Evolutionary conservation across 768 basidiomycete genomes (phyloP), one percentile per base, ranked within the genome.

Genomic region (Leucocoprinus birnbaumii): DNA sequence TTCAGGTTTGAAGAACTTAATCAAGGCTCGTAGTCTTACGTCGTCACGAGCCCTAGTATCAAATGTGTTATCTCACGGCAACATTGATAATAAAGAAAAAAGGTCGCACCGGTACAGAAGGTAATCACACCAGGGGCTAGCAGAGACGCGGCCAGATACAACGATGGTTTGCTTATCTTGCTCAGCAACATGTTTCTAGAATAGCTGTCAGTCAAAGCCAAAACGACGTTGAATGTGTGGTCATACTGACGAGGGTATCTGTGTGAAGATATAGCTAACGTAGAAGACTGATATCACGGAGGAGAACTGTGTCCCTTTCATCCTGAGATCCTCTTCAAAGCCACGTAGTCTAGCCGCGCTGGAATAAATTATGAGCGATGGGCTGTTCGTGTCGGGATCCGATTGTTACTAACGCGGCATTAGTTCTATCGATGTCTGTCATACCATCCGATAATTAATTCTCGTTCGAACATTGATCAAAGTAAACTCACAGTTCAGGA

Each of bases 251-350:
- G 84, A 87, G 31, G 86, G 86, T 22, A 88, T 74, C 65, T 87
- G 86, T 86, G 87, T 86, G 26, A 85, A 62, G 56, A 83, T 79
- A 59, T 87, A 87, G 13, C 86, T 86, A 26, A 86, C 73, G 59
- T 86, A 87, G 46, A 87, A 74, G 48, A 83, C 77, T 42, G 82
- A 80, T 34, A 88, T 63, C 9, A 87, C 63, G 3, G 82, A 80
- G 5, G 79, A 75, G 62, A 87, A 88, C 59, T 88, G 74, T 16
- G 76, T 69, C 38, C 80, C 84, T 45, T 74, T 68, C 24, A 88
- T 66, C 42, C 78, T 64, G 37, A 88, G 73, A 62, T 88, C 85
- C n/a, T 69, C 64, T 59, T 87, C 84, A 53, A 88, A 85, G 0
- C 87, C 87, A 40, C 78, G 75, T 34, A 88, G 67, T 48, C 87